Base-by-base conservation (phyloP, 805 yeast species). In the Tetrapisispora phaffii region DNA sequence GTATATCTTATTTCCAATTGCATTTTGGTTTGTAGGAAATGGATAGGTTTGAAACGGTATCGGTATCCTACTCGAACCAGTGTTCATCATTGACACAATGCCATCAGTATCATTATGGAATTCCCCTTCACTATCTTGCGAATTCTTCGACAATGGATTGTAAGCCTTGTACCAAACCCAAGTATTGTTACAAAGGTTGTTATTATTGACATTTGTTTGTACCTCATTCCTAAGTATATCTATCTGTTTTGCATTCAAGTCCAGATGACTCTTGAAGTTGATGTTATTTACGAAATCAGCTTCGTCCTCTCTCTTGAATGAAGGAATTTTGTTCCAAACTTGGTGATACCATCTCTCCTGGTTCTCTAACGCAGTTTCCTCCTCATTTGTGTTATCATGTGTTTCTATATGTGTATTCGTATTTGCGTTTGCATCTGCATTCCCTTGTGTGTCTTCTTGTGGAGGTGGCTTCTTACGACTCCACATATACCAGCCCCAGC, bases 161-260 rank as follows among this genome's bases (percentile, higher is more conserved):
- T 38, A 38, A 7, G 41, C 20, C 44, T 58, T 59, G 44, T 49
- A 58, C 67, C 67, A 62, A 39, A 63, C 57, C 65, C 66, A 62
- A 10, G 65, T 43, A 39, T 49, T 50, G 1, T 33, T 6, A 28
- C 34, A 38, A 16, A 38, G 24, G 28, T 46, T 42, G 32, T 51
- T 55, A 36, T 50, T 52, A 24, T 46, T 42, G 4, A 60, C 57
- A 4, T 48, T 49, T 17, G 52, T 53, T 13, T 45, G 47, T 4
- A 65, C 58, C 38, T 62, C 65, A 13, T 42, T 47, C 37, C 56
- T 58, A 17, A 62, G 44, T 19, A 50, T 51, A 7, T 52, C 50
- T 12, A 58, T 47, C 38, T 62, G 67, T 17, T 53, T 52, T 3
- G 44, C 41, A 39, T 52, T 55, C 7, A 62, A 50, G 40, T 60